Evolutionary conservation across 1,284 basidiomycete species (phyloP), one percentile per base, ranked within the genome.

Genomic region (Marasmius tenuissimus): DNA sequence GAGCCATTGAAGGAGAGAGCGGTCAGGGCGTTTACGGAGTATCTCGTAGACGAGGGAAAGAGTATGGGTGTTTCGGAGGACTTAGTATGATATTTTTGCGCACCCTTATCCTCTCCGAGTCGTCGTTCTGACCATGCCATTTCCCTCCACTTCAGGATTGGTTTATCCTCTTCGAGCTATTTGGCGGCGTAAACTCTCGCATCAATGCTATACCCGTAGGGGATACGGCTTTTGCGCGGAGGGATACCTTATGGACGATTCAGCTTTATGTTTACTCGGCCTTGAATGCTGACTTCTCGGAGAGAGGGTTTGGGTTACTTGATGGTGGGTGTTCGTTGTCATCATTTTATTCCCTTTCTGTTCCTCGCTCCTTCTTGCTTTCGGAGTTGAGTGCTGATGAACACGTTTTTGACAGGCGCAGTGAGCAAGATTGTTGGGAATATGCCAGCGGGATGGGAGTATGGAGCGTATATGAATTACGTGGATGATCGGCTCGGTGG

Each of bases 131-230:
- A 53, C 3, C 18, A 42, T 12, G 22, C 34, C 52, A n/a, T 39
- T 37, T 39, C 11, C 50, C 20, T 40, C 18, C 42, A 20, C 40
- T n/a, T 2, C 47, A 60, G 47, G 53, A 59, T n/a, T 69, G 68
- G 68, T 69, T 67, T 45, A 53, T 66, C 6, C 65, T 68, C 56
- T 50, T 66, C 12, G 67, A 69, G 48, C 63, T 66, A 4, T 69
- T 59, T 55, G 68, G 68, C 18, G 68, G 68, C 10, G 38, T 57
- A 4, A 60, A 67, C 53, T 67, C 63, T 33, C 57, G 47, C 18
- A 66, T 69, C 53, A 64, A 63, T 11, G 39, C 62, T 5, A 39
- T 67, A 8, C 39, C 59, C 11, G 14, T 37, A 8, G 37, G 53
- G 39, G 54, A 52, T n/a, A 68, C 68, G 16, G 60, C 68, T 1